Percentiles rank a stretch among this genome's conserved stretches.
phyloP scores from a whole-genome alignment of 352 stramenopile genomes.

The Halophytophthora batemanensis region DNA sequence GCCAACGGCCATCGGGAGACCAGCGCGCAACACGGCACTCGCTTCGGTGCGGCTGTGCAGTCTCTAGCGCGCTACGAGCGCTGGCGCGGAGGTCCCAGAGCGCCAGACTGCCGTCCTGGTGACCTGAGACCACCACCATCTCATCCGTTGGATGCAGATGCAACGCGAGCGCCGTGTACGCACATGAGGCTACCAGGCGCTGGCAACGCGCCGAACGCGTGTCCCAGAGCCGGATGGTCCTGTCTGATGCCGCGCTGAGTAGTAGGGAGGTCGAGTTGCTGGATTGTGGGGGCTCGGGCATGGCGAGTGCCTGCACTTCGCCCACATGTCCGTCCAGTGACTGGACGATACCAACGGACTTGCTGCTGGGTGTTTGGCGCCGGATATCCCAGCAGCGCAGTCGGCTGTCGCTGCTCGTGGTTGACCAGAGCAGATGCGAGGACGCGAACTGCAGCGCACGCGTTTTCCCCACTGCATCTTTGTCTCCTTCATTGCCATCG shows the following conservation, averaged over 20 bases:
- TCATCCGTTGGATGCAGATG: slow-evolving; percentile 38
- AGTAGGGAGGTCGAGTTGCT: slow-evolving; percentile 11
- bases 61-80: slow-evolving; percentile 22
- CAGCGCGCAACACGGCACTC: slow-evolving; percentile 65
- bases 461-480: slow-evolving; percentile 32
- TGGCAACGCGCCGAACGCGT: slow-evolving; percentile 45
- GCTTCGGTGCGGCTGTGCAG: slow-evolving; percentile 35
- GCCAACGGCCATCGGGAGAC: slow-evolving; percentile 53
- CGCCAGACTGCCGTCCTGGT: slow-evolving; percentile 56
- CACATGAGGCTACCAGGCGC: slow-evolving; percentile 36
- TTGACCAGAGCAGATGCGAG: slow-evolving; percentile 31
- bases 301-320: slow-evolving; percentile 56
- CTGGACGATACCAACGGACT: slow-evolving; percentile 20
- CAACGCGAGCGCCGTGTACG: slow-evolving; percentile 39
- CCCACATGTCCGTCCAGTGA: slow-evolving; percentile 59
- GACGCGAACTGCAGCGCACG: slow-evolving; percentile 47
- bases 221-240: slow-evolving; percentile 72
- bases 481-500: slow-evolving; percentile 12
- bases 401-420: slow-evolving; percentile 37
- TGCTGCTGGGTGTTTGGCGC: slow-evolving; percentile 9
- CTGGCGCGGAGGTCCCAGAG: slow-evolving; percentile 65
- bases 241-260: slow-evolving; percentile 50
- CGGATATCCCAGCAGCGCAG: slow-evolving; percentile 59
- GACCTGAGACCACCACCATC: slow-evolving; percentile 37
- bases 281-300: slow-evolving; percentile 12